A percentile compares a stretch with the other conserved stretches of the same genome.
Evolutionary conservation across 305 asterid species (phyloP).

Genomic region (Fraxinus floribunda): DNA sequence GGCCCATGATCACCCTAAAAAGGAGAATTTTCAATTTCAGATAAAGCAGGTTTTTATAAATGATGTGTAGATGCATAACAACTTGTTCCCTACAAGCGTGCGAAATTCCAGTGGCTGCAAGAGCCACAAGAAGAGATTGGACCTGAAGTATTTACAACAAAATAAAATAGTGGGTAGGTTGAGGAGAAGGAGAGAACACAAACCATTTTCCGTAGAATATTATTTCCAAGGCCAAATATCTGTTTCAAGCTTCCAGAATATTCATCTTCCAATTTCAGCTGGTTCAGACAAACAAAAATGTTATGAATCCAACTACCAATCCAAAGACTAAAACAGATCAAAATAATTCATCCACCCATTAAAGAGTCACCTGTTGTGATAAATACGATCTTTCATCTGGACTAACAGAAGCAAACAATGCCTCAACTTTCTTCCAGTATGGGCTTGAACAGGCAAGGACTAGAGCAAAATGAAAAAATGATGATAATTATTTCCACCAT

Average conservation of each 20-base stretch:
- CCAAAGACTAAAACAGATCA: constrained; percentile 7
- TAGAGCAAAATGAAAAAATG: constrained; percentile 36
- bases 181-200: constrained; percentile 18
- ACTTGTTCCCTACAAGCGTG: background rate
- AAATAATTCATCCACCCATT: constrained; percentile 20
- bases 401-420: constrained; percentile 62
- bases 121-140: background rate
- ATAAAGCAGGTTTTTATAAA: constrained; percentile 20
- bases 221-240: constrained; percentile 36
- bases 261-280: constrained; percentile 61
- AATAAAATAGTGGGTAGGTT: background rate
- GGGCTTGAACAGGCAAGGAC: constrained; percentile 72
- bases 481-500: background rate
- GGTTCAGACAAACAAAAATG: constrained; percentile 31
- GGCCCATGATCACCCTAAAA: constrained; percentile 41
- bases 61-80: constrained; percentile 16
- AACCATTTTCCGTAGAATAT: constrained; percentile 43
- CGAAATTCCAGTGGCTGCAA: constrained; percentile 3
- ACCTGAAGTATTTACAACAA: constrained; percentile 6
- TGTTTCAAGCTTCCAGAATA: constrained; percentile 38
- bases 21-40: constrained; percentile 19
- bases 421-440: constrained; percentile 82
- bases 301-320: constrained; percentile 11
- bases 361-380: constrained; percentile 61
- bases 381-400: constrained; percentile 62